phyloP scores from a whole-genome alignment of 495 filamentous ascomycete genomes.

The Aspergillus hancockii region DNA sequence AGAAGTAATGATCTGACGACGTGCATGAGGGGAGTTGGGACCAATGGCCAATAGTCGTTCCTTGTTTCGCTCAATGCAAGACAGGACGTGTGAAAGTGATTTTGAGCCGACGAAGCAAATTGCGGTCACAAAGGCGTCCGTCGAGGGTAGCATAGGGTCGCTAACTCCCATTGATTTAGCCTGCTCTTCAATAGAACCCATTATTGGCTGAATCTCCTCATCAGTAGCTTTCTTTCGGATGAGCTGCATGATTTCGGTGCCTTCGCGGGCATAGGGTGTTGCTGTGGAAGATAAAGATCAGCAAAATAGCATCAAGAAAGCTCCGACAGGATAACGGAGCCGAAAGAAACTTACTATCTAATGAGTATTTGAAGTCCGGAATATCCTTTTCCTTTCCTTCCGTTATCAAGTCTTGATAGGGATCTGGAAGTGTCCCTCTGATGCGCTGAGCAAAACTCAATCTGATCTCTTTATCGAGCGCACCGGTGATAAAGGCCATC shows the following conservation, averaged over 20 bases:
- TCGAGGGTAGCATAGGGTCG: conserved; percentile 78
- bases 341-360: conserved; percentile 61
- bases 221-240: conserved; percentile 82
- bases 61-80: conserved; percentile 94
- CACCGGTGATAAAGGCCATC: conserved; percentile 88
- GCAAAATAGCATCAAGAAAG: conserved; percentile 1
- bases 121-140: conserved; percentile 88
- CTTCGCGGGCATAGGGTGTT: conserved; percentile 79
- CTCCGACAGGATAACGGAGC: conserved; percentile 3
- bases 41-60: conserved; percentile 83
- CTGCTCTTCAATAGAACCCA: conserved; percentile 73
- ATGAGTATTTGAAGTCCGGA: conserved; percentile 88
- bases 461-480: conserved; percentile 95
- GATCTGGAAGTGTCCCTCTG: conserved; percentile 85
- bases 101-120: conserved; percentile 93
- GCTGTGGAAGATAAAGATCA: conserved; percentile 46
- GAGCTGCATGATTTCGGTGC: conserved; percentile 72
- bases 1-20: conserved; percentile 83
- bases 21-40: conserved; percentile 66
- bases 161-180: conserved; percentile 63
- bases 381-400: conserved; percentile 89
- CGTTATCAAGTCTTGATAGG: conserved; percentile 78
- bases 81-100: conserved; percentile 92
- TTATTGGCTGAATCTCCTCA: conserved; percentile 73
- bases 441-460: conserved; percentile 96